These are phyloP conservation scores for Coemansia sp. DNA, from an alignment of 192 early-diverging fungal species.

Conservation along the genomic window DNA sequence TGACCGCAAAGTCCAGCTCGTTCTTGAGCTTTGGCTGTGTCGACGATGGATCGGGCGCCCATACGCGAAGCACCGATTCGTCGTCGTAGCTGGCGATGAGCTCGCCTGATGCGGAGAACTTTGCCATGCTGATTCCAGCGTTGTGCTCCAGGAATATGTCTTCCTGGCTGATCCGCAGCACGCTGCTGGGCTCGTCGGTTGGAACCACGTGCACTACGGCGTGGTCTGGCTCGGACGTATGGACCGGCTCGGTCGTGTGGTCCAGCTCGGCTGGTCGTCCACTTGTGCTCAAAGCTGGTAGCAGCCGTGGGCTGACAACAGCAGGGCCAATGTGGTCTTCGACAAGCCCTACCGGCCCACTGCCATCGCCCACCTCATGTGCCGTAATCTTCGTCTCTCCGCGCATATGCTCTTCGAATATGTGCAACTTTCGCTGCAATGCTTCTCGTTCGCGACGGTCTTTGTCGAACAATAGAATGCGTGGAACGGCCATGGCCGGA, in stretches of 20 bases:
- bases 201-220: constrained; percentile 11
- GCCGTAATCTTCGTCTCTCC: constrained; percentile 46
- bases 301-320: background rate
- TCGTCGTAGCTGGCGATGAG: constrained; percentile 55
- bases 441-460: constrained; percentile 37
- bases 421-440: constrained; percentile 22
- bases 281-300: background rate
- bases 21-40: constrained; percentile 45
- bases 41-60: constrained; percentile 42
- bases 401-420: constrained; percentile 31
- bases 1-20: constrained; percentile 46
- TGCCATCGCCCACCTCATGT: constrained; percentile 1
- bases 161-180: constrained; percentile 50
- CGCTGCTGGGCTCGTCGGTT: constrained; percentile 24
- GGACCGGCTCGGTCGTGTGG: too few relatives aligned
- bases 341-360: constrained; percentile 23
- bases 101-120: constrained; percentile 41
- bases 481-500: constrained; percentile 49
- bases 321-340: constrained; percentile 45
- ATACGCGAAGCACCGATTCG: constrained; percentile 49
- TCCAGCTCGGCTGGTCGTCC: too few relatives aligned
- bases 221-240: background rate
- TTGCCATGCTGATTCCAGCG: constrained; percentile 41
- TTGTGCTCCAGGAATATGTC: constrained; percentile 54
- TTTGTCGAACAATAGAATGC: constrained; percentile 51